Evolutionary conservation across 495 filamentous ascomycete genomes (phyloP), one percentile per base, ranked within the genome.

Genomic region (Filosporella fistucella): DNA sequence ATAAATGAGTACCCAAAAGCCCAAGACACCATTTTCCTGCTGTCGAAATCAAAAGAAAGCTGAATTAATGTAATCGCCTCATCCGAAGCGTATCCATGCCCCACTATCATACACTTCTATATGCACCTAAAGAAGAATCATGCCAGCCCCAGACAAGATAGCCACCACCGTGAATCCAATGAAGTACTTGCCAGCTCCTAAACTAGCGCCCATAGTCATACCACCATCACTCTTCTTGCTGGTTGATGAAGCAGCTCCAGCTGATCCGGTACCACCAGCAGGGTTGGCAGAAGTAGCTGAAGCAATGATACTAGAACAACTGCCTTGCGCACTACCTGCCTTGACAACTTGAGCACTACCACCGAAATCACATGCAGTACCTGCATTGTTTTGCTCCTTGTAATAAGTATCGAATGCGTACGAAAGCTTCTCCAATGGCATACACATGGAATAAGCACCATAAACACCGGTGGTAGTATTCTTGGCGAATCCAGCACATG

Each of bases 391-490:
- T 54, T 81, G 28, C 13, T 44, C 33, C 5, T 68, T 61, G 60
- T 83, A 85, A 65, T 87, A 90, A 20, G 47, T 18, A 64, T 89
- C 81, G 60, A 89, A 69, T 26, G 74, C 82, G 61, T 75, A 86
- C 36, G 75, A 74, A 28, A 89, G 72, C 58, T 83, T 72, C 57
- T 89, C 69, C 39, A 70, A 74, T 45, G 74, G 42, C 50, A 68
- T 74, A 65, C 86, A 90, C 81, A 88, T 86, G 60, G 77, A 75
- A 66, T 86, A 89, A 6, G 82, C 76, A 34, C 86, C 86, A 58
- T 87, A 90, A 17, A 40, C 54, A 18, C 84, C 86, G 24, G 70
- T 77, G 22, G 74, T 78, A 9, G 66, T 73, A 54, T 89, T 84
- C 47, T 65, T 61, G 5, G 56, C 49, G 49, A 89, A 71, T 7